Evolutionary conservation across 176 grass and related monocot genomes (phyloP).

Genomic region (Triticum monococcum): DNA sequence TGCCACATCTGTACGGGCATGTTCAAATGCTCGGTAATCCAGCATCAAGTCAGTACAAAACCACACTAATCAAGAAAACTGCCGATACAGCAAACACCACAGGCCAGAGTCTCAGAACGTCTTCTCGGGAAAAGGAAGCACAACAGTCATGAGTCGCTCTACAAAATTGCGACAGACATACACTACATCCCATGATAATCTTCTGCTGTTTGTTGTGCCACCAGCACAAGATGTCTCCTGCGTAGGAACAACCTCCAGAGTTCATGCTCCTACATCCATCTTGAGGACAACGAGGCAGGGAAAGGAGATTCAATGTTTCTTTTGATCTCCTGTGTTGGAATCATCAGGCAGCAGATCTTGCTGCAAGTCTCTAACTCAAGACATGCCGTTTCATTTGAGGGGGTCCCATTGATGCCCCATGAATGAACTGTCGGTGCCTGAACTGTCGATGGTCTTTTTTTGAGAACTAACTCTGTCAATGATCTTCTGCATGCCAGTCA

Average conservation of each 20-base stretch:
- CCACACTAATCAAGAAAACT: slow-evolving; percentile 9
- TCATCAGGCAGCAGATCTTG: neutral
- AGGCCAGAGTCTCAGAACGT: neutral
- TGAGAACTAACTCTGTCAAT: slow-evolving; percentile 64
- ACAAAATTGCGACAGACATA: neutral
- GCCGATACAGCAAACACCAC: neutral
- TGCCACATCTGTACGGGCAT: neutral
- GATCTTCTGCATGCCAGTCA: slow-evolving; percentile 88
- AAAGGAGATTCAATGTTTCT: neutral
- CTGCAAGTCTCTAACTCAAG: neutral
- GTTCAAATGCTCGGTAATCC: neutral
- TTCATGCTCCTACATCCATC: neutral
- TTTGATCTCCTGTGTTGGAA: neutral
- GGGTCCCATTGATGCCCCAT: slow-evolving; percentile 53
- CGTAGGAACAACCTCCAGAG: neutral
- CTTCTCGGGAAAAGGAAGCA: neutral
- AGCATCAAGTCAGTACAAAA: neutral
- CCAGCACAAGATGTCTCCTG: neutral
- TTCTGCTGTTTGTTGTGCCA: neutral
- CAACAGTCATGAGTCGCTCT: neutral
- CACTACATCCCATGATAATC: slow-evolving; percentile 3
- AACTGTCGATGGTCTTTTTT: slow-evolving; percentile 1
- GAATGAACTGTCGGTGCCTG: slow-evolving; percentile 28
- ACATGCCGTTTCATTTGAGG: slow-evolving; percentile 36
- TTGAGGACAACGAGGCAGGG: neutral